Evolutionary conservation across 495 filamentous ascomycete species (phyloP), one percentile per base, ranked within the genome.

Genomic region (Penicillium diatomitis): DNA sequence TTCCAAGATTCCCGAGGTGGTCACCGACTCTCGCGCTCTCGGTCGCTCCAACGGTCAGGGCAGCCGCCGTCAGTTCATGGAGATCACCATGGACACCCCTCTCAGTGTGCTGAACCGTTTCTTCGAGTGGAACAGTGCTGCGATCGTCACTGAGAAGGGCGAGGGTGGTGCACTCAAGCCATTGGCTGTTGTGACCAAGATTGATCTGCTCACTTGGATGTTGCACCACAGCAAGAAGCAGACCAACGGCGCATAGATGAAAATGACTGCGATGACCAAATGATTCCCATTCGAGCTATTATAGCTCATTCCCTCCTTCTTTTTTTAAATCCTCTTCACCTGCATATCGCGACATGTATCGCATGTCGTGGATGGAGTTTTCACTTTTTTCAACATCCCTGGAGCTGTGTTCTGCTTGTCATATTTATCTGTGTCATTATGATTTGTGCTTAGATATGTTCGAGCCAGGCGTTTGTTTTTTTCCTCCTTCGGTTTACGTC

Each of bases 71-170:
- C 84, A 84, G 63, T 98, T 92, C 63, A 83, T 96, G 28, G 86
- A 96, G 70, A 96, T 98, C 58, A 96, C 94, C 4, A 68, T 86
- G 61, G 87, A 95, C 50, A 98, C 92, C 7, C 86, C 86, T 7
- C 69, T 98, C 32, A 79, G 78, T 47, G 86, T 86, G 37, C 71
- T 98, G 35, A 89, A 86, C 64, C 78, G 84, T 44, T 98, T 98
- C 71, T 88, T 98, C 57, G 90, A 96, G 67, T 96, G 94, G 87
- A 97, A 97, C 66, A 89, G 85, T 60, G 90, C 92, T 9, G 94
- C 92, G 2, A 78, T 97, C 43, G 88, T 97, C 1, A 97, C 90
- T 8, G 88, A 96, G 64, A 69, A 63, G 53, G 73, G 74, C 45
- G 70, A 66, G 35, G 72, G 71, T 52, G 79, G 72, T 27, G 74